Evolutionary conservation across 2,329 filamentous ascomycete species (phyloP), one percentile per base, ranked within the genome.

Genomic region (Ciborinia camelliae): DNA sequence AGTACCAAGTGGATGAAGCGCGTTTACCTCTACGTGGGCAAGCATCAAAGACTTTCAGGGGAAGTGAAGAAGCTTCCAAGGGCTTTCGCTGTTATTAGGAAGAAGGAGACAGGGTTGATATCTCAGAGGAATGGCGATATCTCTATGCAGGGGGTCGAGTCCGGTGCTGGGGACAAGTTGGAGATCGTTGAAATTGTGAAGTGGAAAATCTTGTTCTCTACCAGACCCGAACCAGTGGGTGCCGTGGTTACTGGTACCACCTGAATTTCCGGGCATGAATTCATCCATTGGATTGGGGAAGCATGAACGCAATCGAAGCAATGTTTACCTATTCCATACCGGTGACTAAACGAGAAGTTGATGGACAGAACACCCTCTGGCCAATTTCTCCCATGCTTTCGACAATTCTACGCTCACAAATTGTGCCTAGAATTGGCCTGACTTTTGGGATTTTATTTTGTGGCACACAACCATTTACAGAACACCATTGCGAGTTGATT

Each of bases 161-260:
- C 97, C 58, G 92, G 97, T 78, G 84, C 97, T 68, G 86, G 92
- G 61, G 94, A 97, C 8, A 57, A 65, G 64, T 75, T 97, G 61
- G 92, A 97, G 78, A 84, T 98, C 69, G 86, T 92, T 60, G 94
- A 97, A 77, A 86, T 98, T 71, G 83, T 98, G 68, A 90, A 88
- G 79, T 90, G 89, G 75, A 97, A 96, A 80, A 80, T 98, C 70
- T 79, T 96, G 53, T 98, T 98, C 77, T 88, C 89, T 23, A 84
- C 84, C 66, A 82, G 94, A 54, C 94, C 94, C 6, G 94, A 98
- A 78, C 94, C 94, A 53, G 90, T 97, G 63, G 86, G 87, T 15
- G 69, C 72, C 23, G 20, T 53, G 30, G 57, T 62, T 8, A 28
- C 47, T 53, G 28, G 48, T 23, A 47, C 41, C 6, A 61, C 28